Conservation (phyloP, 73 alveolate genomes). For the Paramecium octaurelia region DNA sequence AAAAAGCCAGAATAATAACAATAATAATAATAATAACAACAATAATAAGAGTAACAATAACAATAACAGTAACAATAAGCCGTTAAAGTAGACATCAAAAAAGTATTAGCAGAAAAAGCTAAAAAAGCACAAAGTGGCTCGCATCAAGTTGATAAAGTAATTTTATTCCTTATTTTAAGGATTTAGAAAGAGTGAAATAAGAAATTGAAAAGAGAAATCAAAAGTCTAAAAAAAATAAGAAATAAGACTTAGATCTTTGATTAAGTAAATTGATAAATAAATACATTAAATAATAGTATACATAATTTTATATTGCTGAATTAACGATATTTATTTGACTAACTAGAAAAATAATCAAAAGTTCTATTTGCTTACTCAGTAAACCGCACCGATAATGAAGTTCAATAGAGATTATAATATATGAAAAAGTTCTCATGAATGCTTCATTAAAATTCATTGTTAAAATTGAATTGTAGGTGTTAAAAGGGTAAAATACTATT, state of each 20-base stretch:
- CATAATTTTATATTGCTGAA: neutral
- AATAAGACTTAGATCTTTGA: conserved; percentile 16
- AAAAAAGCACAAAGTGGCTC: neutral
- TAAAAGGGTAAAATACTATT: too few species aligned
- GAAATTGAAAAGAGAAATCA: neutral
- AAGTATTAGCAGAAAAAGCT: conserved; percentile 4
- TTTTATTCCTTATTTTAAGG: neutral
- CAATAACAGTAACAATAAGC: neutral
- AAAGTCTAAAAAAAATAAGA: conserved; percentile 14
- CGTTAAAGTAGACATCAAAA: neutral
- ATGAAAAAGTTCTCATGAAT: too few species aligned
- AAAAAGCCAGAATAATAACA: neutral
- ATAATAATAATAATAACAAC: neutral
- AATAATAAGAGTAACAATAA: neutral
- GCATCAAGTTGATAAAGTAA: neutral
- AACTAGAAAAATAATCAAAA: neutral
- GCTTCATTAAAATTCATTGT: too few species aligned
- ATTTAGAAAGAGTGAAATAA: conserved; percentile 4
- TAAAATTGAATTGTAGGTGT: neutral
- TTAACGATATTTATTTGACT: neutral
- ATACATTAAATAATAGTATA: neutral
- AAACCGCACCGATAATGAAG: neutral
- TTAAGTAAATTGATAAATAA: neutral
- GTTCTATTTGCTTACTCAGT: neutral
- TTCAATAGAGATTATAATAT: neutral